phyloP scores from a whole-genome alignment of 2,329 filamentous ascomycete species.

The Curvularia lunata region DNA sequence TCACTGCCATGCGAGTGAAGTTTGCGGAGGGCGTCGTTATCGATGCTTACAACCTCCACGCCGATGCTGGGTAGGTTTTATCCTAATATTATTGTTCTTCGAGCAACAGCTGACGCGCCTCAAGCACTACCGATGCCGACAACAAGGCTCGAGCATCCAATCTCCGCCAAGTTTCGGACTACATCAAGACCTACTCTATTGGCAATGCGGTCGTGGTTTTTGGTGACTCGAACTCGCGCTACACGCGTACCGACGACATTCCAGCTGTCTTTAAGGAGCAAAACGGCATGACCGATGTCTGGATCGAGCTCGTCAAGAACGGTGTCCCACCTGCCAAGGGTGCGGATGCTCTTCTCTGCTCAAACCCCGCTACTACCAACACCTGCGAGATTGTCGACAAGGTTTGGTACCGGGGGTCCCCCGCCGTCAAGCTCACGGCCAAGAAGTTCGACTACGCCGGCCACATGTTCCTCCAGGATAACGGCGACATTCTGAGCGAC shows the following conservation, averaged over 20 bases:
- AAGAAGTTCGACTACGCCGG: slow-evolving; percentile 63
- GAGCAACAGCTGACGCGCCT: not conserved
- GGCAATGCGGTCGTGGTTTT: slow-evolving; percentile 69
- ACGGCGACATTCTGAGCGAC: slow-evolving; percentile 66
- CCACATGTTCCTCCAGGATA: slow-evolving; percentile 61
- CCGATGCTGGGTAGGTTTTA: slow-evolving; percentile 63
- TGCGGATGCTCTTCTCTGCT: slow-evolving; percentile 54
- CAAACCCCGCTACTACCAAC: slow-evolving; percentile 61
- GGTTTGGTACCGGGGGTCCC: slow-evolving; percentile 64
- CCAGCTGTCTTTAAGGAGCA: slow-evolving; percentile 59
- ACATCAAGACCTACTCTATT: slow-evolving; percentile 62
- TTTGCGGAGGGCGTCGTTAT: slow-evolving; percentile 62
- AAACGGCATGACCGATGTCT: slow-evolving; percentile 63
- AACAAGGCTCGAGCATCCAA: slow-evolving; percentile 64
- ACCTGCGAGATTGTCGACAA: slow-evolving; percentile 72
- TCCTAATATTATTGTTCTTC: not conserved
- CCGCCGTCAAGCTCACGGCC: slow-evolving; percentile 56
- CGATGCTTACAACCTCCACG: slow-evolving; percentile 71
- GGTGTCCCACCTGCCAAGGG: slow-evolving; percentile 32
- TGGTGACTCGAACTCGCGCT: slow-evolving; percentile 71
- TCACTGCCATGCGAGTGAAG: slow-evolving; percentile 68
- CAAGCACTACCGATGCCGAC: slow-evolving; percentile 58
- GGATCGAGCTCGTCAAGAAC: slow-evolving; percentile 60
- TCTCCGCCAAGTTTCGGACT: slow-evolving; percentile 63
- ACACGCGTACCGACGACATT: slow-evolving; percentile 63